These are phyloP conservation scores for Dipodascopsis uninucleata DNA, from an alignment of 805 yeast species.

Conservation along the genomic window DNA sequence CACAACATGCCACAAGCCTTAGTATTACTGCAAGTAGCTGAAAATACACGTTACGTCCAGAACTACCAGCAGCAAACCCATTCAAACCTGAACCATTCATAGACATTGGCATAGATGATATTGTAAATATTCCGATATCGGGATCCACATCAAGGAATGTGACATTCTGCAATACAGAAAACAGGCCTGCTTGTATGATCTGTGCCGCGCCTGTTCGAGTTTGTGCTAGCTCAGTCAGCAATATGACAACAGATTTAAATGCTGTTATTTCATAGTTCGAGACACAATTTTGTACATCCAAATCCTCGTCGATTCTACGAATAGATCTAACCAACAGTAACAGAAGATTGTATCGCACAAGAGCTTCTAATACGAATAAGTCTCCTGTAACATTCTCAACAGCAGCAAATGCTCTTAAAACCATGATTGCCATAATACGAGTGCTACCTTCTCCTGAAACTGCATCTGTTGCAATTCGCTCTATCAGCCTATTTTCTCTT, in stretches of 20 bases:
- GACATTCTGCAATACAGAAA: conserved; percentile 56
- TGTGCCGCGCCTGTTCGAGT: conserved; percentile 73
- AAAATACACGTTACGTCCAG: conserved; percentile 22
- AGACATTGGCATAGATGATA: conserved; percentile 4
- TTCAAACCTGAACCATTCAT: conserved; percentile 15
- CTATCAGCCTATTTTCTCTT: conserved; percentile 31
- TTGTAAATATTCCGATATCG: conserved; percentile 59
- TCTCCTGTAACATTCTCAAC: conserved; percentile 50
- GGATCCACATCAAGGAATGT: conserved; percentile 66
- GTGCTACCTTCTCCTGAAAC: conserved; percentile 73
- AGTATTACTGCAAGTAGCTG: conserved; percentile 26
- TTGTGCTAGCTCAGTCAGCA: conserved; percentile 71
- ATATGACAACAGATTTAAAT: conserved; percentile 64
- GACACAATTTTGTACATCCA: conserved; percentile 36
- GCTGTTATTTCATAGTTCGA: conserved; percentile 72
- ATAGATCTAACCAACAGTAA: conserved; percentile 62
- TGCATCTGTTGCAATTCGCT: conserved; percentile 70
- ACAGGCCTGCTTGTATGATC: conserved; percentile 68
- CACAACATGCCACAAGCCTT: conserved; percentile 23
- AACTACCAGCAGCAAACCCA: conserved; percentile 4
- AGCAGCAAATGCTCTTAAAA: conserved; percentile 64
- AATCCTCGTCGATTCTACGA: conserved; percentile 63
- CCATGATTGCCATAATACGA: conserved; percentile 69
- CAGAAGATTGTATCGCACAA: conserved; percentile 65
- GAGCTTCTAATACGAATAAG: conserved; percentile 54